Evolutionary conservation across 306 rosid species (phyloP), one percentile per base, ranked within the genome.

Genomic region (Cercis canadensis): DNA sequence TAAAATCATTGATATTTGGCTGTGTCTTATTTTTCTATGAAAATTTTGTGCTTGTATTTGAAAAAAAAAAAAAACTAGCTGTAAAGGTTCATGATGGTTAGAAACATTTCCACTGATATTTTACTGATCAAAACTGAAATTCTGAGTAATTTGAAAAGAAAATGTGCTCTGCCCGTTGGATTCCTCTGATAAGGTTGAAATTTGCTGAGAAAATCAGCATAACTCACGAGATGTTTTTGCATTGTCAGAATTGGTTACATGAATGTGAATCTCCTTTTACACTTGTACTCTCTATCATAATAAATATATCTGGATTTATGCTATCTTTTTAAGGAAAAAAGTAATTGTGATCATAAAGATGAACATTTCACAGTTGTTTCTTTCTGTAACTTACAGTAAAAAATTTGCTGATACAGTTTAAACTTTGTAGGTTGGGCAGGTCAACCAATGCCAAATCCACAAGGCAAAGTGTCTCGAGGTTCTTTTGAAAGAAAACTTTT

Each of bases 391-490:
- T n/a, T n/a, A n/a, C n/a, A n/a, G n/a, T n/a, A n/a, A n/a, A n/a
- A n/a, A n/a, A n/a, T n/a, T n/a, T n/a, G 5, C 47, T 43, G 47
- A 43, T 24, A 24, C 29, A 24, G 3, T 1, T 24, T 24, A 24
- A 51, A 55, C 31, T 40, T 47, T 65, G 65, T 62, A 78, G 87
- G 81, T 61, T 70, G 57, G 67, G 31, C 65, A 52, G n/a, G n/a
- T n/a, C 65, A 58, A 33, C 33, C 13, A 1, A 31, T 43, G 43
- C 33, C 45, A 14, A 4, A 5, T 5, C 62, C 39, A 53, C 83
- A n/a, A n/a, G n/a, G n/a, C 87, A 33, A 67, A 31, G 46, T 85
- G 89, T 87, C 76, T 85, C 4, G 83, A 74, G 37, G 45, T 54
- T 41, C 75, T 80, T 62, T 34, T 85, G 60, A 15, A 2, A n/a